A percentile compares a stretch with the other conserved stretches of the same genome.
phyloP scores from a whole-genome alignment of 208 protist species.

The Acanthamoeba sp. region DNA sequence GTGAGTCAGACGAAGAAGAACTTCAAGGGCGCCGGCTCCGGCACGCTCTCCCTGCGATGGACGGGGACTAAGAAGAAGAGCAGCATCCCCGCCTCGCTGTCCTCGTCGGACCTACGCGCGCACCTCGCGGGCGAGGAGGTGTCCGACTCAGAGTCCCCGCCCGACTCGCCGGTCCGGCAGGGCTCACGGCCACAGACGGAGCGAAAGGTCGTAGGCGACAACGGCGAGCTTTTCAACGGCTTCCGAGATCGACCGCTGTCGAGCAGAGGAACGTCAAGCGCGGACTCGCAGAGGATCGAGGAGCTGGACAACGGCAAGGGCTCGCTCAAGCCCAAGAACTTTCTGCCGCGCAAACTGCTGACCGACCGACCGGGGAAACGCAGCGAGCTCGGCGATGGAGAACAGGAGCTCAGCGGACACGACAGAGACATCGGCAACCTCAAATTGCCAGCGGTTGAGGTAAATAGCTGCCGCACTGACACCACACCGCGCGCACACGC shows the following conservation, averaged over 20 bases:
- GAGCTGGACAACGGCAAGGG: too few relatives aligned
- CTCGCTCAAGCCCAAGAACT: too few relatives aligned
- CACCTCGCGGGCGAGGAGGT: background rate
- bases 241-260: background rate
- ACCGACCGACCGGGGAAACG: background rate
- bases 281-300: background rate
- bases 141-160: background rate
- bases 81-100: background rate
- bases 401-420: background rate
- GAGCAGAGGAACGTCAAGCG: background rate
- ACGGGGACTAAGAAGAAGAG: background rate
- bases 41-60: background rate
- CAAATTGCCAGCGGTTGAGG: background rate
- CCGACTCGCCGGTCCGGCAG: background rate
- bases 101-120: background rate
- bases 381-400: background rate
- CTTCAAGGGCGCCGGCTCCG: background rate
- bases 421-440: background rate
- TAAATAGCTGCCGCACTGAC: too few relatives aligned
- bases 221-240: background rate
- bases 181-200: background rate
- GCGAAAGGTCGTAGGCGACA: background rate
- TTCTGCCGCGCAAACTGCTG: background rate
- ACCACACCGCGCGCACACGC: too few relatives aligned
- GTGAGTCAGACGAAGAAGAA: background rate